Evolutionary conservation across 78 protist species (phyloP).

Genomic region (Dictyostelium capitatum): DNA sequence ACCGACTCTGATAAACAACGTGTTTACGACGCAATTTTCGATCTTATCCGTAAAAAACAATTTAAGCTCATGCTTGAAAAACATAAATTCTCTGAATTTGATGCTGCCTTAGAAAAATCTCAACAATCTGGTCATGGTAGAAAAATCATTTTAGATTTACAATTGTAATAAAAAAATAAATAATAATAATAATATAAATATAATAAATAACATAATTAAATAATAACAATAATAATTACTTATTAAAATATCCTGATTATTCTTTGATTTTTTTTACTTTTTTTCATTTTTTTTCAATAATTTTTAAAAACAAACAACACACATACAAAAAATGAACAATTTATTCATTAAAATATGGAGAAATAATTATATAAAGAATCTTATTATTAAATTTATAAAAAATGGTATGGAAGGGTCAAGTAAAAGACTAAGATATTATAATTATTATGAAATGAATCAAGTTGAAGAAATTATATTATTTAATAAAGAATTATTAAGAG

Average conservation of each 20-base stretch:
- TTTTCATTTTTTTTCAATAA: too few species aligned
- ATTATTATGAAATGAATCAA: neutral
- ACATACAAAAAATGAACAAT: neutral
- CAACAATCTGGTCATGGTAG: conserved; percentile 71
- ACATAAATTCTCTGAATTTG: conserved; percentile 75
- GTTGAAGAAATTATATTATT: neutral
- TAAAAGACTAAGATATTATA: neutral
- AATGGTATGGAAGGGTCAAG: neutral
- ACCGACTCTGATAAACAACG: conserved; percentile 40
- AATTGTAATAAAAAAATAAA: conserved; percentile 26
- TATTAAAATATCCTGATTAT: too few species aligned
- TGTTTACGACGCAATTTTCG: conserved; percentile 72
- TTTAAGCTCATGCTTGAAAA: conserved; percentile 68
- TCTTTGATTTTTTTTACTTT: too few species aligned
- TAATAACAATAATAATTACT: neutral
- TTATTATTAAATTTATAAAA: neutral
- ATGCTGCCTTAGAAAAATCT: conserved; percentile 41
- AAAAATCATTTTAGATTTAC: conserved; percentile 64
- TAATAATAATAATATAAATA: neutral
- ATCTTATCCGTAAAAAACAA: conserved; percentile 51
- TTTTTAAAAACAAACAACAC: neutral
- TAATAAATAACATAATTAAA: neutral
- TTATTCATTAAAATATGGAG: neutral
- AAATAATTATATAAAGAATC: neutral
- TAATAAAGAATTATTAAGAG: conserved; percentile 2